Base-by-base conservation (phyloP, 352 stramenopile species). In the Phytophthora palmivora region DNA sequence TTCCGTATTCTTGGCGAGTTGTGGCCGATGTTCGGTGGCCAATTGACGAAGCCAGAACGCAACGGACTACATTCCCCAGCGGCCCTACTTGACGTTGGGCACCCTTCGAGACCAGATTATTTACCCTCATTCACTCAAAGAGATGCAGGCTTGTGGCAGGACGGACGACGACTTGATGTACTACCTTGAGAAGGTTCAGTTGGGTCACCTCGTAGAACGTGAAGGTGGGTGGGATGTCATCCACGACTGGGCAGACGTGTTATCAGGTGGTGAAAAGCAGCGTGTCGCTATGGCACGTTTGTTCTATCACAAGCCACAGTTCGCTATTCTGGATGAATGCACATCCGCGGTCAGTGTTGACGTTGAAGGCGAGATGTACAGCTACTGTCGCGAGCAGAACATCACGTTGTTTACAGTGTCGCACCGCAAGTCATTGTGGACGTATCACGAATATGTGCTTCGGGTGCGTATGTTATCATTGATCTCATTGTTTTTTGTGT, bases 401-500 rank as follows among this genome's bases (percentile, higher is more conserved):
- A 97, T 97, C 66, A 97, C 90, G 59, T 75, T 96, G 21, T 97
- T 97, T 63, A 97, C 90, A 3, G 90, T 97, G 32, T 96, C 88
- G 54, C 90, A 97, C 63, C 84, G 91, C 64, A 94, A 95, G 70
- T 94, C 85, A 70, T 62, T 97, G 10, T 96, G 89, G 88, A 85
- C 81, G 57, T 95, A 97, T 70, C 91, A 97, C 70, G 85, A 94
- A 77, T 91, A 88, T 64, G 82, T 92, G 16, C 78, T 93, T 46
- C 74, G 76, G 65, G 84, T 95, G 24, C 24, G 24, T 28, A 28
- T 28, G 3, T 3, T 28, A 6, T 28, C 24, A n/a, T 28, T 28
- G 24, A 28, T 28, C 3, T 28, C 24, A 28, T 28, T 6, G n/a
- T 28, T 3, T 28, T n/a, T 28, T 28, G 24, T 28, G n/a, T 28